These are phyloP conservation scores for Aureococcus anophagefferens DNA, from an alignment of 108 stramenopile genomes.

Conservation along the genomic window DNA sequence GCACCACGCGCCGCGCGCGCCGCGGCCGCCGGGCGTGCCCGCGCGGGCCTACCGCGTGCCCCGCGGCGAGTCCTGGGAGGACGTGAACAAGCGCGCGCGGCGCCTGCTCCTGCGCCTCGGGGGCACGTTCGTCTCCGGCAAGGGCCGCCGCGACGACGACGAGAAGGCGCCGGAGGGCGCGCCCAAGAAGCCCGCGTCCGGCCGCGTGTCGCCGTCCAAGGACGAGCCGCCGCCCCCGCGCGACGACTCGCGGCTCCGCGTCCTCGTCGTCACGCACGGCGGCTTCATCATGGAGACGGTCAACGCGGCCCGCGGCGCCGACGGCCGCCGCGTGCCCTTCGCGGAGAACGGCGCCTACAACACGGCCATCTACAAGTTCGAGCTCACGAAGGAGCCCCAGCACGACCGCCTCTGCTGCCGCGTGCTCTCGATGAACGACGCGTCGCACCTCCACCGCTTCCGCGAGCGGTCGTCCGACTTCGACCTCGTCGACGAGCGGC, in stretches of 20 bases:
- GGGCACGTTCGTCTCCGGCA: background rate
- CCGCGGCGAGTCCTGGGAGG: background rate
- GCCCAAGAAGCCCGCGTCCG: too few relatives aligned
- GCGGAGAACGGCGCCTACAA: background rate
- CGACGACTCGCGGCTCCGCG: background rate
- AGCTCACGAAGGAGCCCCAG: background rate
- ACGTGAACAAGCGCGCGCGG: background rate
- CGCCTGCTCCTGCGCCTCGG: background rate
- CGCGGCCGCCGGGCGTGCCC: background rate
- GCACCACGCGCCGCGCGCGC: background rate
- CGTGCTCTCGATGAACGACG: background rate
- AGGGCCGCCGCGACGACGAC: too few relatives aligned
- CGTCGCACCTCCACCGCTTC: background rate
- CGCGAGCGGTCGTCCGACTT: too few relatives aligned
- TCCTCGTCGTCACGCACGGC: background rate
- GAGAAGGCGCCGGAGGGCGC: too few relatives aligned
- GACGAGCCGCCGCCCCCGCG: too few relatives aligned
- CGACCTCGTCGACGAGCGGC: too few relatives aligned
- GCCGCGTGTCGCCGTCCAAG: too few relatives aligned
- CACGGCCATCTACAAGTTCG: background rate
- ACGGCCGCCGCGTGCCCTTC: background rate
- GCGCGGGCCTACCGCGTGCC: background rate
- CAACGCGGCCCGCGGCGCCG: background rate
- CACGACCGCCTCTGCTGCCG: background rate
- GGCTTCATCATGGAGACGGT: background rate